Conservation (phyloP, 1,284 basidiomycete species). For the Cystobasidium sp. region DNA sequence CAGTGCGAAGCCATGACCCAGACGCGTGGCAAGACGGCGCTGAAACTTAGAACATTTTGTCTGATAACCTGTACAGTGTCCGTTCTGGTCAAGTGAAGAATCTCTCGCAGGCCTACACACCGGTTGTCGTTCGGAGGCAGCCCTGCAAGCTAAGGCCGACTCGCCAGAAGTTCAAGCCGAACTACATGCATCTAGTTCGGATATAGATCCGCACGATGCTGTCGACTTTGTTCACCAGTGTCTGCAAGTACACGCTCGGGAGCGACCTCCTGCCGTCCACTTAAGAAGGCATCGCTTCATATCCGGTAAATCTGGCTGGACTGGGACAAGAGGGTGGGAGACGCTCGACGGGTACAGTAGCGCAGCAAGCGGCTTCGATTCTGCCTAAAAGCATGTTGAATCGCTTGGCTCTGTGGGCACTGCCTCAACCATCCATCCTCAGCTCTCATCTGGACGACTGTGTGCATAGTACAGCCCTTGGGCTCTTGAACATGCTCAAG, state of each 20-base stretch:
- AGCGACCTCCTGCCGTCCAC: slow-evolving; percentile 79
- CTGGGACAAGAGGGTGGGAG: slow-evolving; percentile 55
- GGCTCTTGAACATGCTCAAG: too few species aligned
- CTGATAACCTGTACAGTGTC: slow-evolving; percentile 44
- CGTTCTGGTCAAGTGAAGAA: slow-evolving; percentile 79
- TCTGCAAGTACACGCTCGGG: slow-evolving; percentile 70
- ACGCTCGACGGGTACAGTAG: slow-evolving; percentile 6
- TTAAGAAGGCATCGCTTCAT: slow-evolving; percentile 78
- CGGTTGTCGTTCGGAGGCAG: slow-evolving; percentile 51
- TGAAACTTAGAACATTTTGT: not conserved
- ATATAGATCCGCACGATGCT: slow-evolving; percentile 67
- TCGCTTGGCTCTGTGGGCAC: not conserved
- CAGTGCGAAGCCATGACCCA: slow-evolving; percentile 55
- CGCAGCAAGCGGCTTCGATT: slow-evolving; percentile 20
- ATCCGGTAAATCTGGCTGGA: slow-evolving; percentile 63
- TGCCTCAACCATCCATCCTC: not conserved
- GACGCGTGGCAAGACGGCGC: not conserved
- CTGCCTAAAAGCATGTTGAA: not conserved
- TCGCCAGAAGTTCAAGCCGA: slow-evolving; percentile 19
- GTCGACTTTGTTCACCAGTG: slow-evolving; percentile 78
- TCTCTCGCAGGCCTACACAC: slow-evolving; percentile 50
- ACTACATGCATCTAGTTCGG: not conserved
- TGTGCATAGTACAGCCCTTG: too few species aligned
- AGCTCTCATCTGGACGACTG: too few species aligned
- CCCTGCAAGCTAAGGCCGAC: slow-evolving; percentile 44